phyloP scores from a whole-genome alignment of 2,329 filamentous ascomycete species.

The Claviceps cyperi region DNA sequence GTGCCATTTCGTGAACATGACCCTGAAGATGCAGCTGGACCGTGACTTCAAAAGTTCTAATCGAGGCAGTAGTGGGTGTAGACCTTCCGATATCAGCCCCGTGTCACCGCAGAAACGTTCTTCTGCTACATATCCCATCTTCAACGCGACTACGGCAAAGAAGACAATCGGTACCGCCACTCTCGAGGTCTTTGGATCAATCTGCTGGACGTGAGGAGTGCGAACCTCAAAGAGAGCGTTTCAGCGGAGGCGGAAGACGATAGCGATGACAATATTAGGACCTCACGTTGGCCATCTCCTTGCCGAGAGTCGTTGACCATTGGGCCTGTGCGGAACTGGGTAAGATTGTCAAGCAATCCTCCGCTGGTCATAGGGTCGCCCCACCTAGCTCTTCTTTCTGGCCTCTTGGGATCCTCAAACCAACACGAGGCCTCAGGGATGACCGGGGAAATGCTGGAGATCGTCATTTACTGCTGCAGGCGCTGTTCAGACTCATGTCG shows the following conservation, averaged over 20 bases:
- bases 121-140: slow-evolving; percentile 1
- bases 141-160: neutral
- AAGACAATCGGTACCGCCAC: slow-evolving; percentile 3
- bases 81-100: slow-evolving; percentile 8
- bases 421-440: slow-evolving; percentile 2
- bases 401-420: neutral
- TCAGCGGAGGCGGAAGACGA: slow-evolving; percentile 14
- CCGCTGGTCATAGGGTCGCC: slow-evolving; percentile 1
- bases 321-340: slow-evolving; percentile 21
- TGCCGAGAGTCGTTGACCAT: slow-evolving; percentile 35
- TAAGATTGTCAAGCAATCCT: slow-evolving; percentile 14
- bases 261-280: slow-evolving; percentile 25
- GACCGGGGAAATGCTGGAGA: neutral
- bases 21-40: slow-evolving; percentile 17
- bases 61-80: slow-evolving; percentile 14
- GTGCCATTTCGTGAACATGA: slow-evolving; percentile 11
- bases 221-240: slow-evolving; percentile 13
- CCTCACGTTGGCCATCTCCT: slow-evolving; percentile 28
- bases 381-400: neutral
- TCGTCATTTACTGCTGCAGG: neutral
- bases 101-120: slow-evolving; percentile 6
- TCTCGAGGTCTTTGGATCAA: neutral
- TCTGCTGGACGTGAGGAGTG: slow-evolving; percentile 10
- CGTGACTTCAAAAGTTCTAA: slow-evolving; percentile 11
- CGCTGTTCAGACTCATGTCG: neutral